Evolutionary conservation across 306 rosid genomes (phyloP).

Genomic region (Datisca glomerata): DNA sequence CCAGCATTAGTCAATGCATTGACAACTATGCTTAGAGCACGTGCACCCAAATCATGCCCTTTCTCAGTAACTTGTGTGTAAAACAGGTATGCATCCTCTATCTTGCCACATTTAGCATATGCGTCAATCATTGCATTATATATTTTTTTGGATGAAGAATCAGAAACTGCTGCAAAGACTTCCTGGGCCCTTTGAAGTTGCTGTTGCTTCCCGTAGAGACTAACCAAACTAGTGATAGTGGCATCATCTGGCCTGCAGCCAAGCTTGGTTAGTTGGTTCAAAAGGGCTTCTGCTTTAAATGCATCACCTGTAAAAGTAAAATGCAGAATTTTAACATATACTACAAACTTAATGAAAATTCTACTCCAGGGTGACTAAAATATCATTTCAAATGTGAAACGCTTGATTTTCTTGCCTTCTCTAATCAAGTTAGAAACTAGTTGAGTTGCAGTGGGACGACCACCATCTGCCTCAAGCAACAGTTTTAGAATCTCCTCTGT

Average conservation of each 20-base stretch:
- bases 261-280: conserved; percentile 27
- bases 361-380: not conserved
- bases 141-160: conserved; percentile 26
- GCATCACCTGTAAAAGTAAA: conserved; percentile 50
- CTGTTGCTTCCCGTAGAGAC: conserved; percentile 51
- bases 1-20: conserved; percentile 67
- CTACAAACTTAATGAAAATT: not conserved
- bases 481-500: conserved; percentile 34
- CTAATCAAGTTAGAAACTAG: conserved; percentile 36
- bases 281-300: conserved; percentile 52
- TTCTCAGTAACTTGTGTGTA: conserved; percentile 43
- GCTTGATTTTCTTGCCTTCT: conserved; percentile 39
- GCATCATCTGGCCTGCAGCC: conserved; percentile 44
- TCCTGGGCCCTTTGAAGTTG: conserved; percentile 60
- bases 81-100: conserved; percentile 57
- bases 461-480: conserved; percentile 35
- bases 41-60: conserved; percentile 57
- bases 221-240: conserved; percentile 49
- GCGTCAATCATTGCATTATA: conserved; percentile 73
- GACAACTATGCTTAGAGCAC: conserved; percentile 70
- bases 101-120: conserved; percentile 64
- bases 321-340: not conserved
- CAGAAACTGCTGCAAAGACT: conserved; percentile 43
- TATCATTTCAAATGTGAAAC: not conserved
- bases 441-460: conserved; percentile 30